These are phyloP conservation scores for Emmonsiellopsis sp. DNA, from an alignment of 2,329 filamentous ascomycete species.

Conservation along the genomic window DNA sequence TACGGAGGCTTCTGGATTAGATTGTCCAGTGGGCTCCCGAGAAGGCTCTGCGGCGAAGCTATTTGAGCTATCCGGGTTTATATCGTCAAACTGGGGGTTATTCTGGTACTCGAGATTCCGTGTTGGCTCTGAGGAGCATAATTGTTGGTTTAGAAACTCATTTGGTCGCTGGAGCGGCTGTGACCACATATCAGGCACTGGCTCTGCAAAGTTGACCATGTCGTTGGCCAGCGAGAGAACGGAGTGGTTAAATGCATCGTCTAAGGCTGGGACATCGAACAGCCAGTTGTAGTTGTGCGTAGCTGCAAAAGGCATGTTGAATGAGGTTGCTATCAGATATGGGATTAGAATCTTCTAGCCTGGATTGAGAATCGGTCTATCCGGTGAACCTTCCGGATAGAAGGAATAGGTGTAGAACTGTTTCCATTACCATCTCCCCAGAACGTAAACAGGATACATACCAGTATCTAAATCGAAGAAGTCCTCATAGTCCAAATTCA, in stretches of 20 bases:
- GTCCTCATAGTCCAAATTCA: constrained; percentile 38
- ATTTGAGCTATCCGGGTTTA: neutral
- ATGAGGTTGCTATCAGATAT: constrained; percentile 42
- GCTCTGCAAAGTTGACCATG: constrained; percentile 16
- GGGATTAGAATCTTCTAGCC: neutral
- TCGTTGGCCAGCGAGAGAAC: constrained; percentile 19
- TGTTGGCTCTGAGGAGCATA: neutral
- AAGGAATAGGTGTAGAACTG: neutral
- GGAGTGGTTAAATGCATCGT: constrained; percentile 23
- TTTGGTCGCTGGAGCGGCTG: constrained; percentile 1
- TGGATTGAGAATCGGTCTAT: too few species aligned
- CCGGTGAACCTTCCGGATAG: neutral
- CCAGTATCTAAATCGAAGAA: constrained; percentile 52
- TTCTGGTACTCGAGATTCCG: neutral
- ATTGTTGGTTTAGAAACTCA: neutral
- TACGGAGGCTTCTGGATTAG: neutral
- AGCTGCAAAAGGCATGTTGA: constrained; percentile 58
- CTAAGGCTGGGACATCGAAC: constrained; percentile 40
- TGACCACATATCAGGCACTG: constrained; percentile 10
- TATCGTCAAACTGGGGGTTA: neutral
- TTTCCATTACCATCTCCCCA: neutral
- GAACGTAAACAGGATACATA: constrained; percentile 12
- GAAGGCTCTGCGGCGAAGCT: neutral
- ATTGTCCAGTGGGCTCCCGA: neutral
- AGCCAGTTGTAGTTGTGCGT: constrained; percentile 56